These are phyloP conservation scores for Lagenidium giganteum DNA, from an alignment of 352 stramenopile species.

Conservation along the genomic window DNA sequence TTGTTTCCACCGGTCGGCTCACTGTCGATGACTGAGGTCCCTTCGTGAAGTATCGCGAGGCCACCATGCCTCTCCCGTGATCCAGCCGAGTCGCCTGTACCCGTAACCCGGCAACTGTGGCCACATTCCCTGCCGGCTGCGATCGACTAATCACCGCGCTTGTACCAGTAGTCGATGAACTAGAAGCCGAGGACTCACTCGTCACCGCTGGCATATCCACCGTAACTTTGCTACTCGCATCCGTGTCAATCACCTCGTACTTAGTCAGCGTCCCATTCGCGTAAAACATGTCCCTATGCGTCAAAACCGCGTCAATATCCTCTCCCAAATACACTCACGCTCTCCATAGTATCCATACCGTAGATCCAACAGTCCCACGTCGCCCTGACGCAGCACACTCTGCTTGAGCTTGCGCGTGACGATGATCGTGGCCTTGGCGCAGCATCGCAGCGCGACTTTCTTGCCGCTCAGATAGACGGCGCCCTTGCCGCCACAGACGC, in stretches of 20 bases:
- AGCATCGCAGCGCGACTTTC: conserved; percentile 72
- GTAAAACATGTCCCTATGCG: conserved; percentile 63
- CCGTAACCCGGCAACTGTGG: conserved; percentile 16
- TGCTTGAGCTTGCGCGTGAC: conserved; percentile 68
- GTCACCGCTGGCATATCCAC: conserved; percentile 27
- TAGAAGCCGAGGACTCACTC: too few species aligned
- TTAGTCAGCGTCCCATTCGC: conserved; percentile 81
- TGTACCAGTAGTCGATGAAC: too few species aligned
- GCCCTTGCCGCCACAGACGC: conserved; percentile 64
- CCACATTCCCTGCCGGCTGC: conserved; percentile 3
- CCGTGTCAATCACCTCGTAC: conserved; percentile 71
- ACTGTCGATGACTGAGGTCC: conserved; percentile 1
- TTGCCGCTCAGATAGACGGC: conserved; percentile 59
- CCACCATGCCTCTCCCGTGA: conserved; percentile 2
- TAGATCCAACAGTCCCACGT: conserved; percentile 57
- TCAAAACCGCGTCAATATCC: conserved; percentile 1
- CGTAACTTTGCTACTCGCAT: conserved; percentile 18
- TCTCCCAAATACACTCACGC: background rate
- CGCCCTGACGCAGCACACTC: conserved; percentile 66
- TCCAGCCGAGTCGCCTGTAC: conserved; percentile 19
- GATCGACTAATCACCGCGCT: conserved; percentile 2
- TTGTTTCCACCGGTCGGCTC: conserved; percentile 2
- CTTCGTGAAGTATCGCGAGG: conserved; percentile 15
- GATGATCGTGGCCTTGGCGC: conserved; percentile 70
- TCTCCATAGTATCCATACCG: conserved; percentile 15